Percentiles rank a stretch among this genome's conserved stretches.
phyloP scores from a whole-genome alignment of 2,329 filamentous ascomycete species.

The Orbilia ellipsospora region DNA sequence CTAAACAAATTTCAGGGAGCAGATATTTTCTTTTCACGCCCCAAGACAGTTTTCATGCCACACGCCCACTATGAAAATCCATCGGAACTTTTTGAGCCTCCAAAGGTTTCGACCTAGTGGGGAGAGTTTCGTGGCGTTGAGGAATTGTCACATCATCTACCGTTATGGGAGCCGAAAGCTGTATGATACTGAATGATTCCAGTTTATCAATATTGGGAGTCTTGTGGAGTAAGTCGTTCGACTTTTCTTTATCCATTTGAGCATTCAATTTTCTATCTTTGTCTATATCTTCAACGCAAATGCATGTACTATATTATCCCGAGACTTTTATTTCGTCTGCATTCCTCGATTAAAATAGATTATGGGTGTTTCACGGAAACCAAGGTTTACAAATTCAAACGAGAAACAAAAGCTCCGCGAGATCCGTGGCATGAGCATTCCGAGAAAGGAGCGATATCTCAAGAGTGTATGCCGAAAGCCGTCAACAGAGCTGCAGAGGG shows the following conservation, averaged over 20 bases:
- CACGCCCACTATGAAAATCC: not conserved
- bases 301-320: conserved; percentile 30
- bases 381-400: not conserved
- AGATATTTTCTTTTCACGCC: conserved; percentile 9
- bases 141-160: conserved; percentile 38
- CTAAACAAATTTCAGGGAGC: conserved; percentile 56
- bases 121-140: conserved; percentile 30
- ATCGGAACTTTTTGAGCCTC: conserved; percentile 34
- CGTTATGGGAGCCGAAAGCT: conserved; percentile 12
- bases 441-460: conserved; percentile 11
- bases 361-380: conserved; percentile 3
- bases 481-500: not conserved
- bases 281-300: conserved; percentile 11
- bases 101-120: conserved; percentile 23
- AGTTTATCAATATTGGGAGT: conserved; percentile 33
- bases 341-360: conserved; percentile 48
- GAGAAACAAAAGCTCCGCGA: conserved; percentile 10
- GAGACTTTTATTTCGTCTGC: conserved; percentile 19
- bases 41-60: not conserved
- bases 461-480: conserved; percentile 14
- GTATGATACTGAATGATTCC: conserved; percentile 24
- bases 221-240: conserved; percentile 43
- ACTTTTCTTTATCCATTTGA: conserved; percentile 21
- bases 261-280: conserved; percentile 10
- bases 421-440: conserved; percentile 2